Evolutionary conservation across 2,329 filamentous ascomycete genomes (phyloP).

Genomic region (Diaporthe ilicicola): DNA sequence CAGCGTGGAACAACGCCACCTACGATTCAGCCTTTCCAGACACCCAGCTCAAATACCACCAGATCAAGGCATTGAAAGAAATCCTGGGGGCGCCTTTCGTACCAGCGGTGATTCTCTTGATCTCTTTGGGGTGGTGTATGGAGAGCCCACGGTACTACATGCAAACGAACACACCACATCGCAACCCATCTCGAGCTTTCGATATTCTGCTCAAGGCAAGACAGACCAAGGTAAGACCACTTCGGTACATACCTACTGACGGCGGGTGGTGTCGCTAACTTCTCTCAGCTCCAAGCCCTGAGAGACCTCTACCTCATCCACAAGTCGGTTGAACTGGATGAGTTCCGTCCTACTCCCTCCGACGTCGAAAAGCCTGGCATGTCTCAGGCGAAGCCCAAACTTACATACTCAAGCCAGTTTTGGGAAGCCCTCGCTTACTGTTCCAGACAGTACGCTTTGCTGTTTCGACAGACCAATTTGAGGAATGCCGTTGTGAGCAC

Average conservation of each 20-base stretch:
- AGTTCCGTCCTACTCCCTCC: constrained; percentile 31
- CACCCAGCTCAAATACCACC: too few species aligned
- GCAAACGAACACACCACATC: constrained; percentile 45
- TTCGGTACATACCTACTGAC: not conserved
- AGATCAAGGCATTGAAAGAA: constrained; percentile 38
- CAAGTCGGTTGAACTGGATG: constrained; percentile 39
- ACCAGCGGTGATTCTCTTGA: constrained; percentile 45
- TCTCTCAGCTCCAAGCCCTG: constrained; percentile 48
- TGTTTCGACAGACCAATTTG: constrained; percentile 39
- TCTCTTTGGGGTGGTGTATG: constrained; percentile 48
- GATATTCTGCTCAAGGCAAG: constrained; percentile 45
- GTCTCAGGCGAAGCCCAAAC: constrained; percentile 1
- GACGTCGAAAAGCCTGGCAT: not conserved
- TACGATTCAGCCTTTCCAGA: constrained; percentile 9
- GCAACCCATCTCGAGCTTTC: constrained; percentile 45
- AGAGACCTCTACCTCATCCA: constrained; percentile 52
- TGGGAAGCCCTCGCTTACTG: constrained; percentile 12
- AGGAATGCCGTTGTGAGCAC: constrained; percentile 45
- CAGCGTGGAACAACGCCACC: constrained; percentile 32
- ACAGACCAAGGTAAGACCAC: constrained; percentile 44
- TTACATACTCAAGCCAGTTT: constrained; percentile 27
- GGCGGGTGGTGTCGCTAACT: too few species aligned
- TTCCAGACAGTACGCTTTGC: constrained; percentile 36
- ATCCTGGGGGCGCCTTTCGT: constrained; percentile 49
- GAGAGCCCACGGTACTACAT: constrained; percentile 52